phyloP scores from a whole-genome alignment of 371 early-diverging fungal genomes.

The Mucor sp. region DNA sequence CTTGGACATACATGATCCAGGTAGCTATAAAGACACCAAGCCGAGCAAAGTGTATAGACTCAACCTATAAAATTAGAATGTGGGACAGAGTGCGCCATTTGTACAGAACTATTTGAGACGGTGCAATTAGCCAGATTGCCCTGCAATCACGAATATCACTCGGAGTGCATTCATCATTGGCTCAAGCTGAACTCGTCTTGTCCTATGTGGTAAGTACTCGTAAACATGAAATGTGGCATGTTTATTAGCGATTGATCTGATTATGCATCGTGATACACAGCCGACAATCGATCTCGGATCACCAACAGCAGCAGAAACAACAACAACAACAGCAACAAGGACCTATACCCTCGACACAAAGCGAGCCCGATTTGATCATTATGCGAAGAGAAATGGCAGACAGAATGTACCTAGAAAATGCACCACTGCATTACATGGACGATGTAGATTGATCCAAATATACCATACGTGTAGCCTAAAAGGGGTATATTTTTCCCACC shows the following conservation, averaged over 20 bases:
- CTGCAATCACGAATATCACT: slow-evolving; percentile 14
- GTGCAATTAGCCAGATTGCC: slow-evolving; percentile 3
- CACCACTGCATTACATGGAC: neutral
- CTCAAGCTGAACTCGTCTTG: slow-evolving; percentile 12
- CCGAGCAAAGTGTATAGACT: neutral
- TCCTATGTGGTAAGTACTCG: slow-evolving; percentile 17
- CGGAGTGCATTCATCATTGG: slow-evolving; percentile 16
- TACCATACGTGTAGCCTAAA: neutral
- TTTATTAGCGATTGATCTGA: neutral
- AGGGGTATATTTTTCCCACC: neutral
- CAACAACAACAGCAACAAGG: neutral
- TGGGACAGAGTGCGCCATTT: slow-evolving; percentile 6
- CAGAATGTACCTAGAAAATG: neutral
- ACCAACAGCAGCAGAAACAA: neutral
- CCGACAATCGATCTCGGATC: neutral
- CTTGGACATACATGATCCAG: neutral
- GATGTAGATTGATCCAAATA: slow-evolving; percentile 4
- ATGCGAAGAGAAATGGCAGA: neutral
- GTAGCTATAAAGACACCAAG: neutral
- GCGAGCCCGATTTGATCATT: neutral
- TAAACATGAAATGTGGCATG: neutral
- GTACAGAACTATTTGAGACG: slow-evolving; percentile 7
- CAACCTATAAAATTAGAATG: neutral
- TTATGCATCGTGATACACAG: neutral
- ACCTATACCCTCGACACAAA: neutral